phyloP scores from a whole-genome alignment of 1,284 basidiomycete species.

The Stereum hirsutum region DNA sequence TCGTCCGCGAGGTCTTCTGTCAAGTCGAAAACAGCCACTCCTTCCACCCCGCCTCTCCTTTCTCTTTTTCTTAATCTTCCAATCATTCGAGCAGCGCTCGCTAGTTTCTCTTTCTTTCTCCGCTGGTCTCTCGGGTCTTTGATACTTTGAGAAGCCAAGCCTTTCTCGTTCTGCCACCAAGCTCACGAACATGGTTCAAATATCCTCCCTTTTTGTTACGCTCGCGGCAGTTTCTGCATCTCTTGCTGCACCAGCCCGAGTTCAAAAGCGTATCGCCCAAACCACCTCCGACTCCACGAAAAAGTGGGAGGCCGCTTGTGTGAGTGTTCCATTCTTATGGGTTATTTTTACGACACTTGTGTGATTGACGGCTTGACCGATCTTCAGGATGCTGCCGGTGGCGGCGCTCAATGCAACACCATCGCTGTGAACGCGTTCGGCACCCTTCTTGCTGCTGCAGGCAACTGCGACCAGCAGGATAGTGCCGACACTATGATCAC shows the following conservation, averaged over 20 bases:
- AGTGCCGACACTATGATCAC: slow-evolving; percentile 52
- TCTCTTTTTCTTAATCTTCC: background rate
- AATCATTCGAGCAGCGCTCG: background rate
- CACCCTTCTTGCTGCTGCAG: slow-evolving; percentile 45
- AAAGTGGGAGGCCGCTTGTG: slow-evolving; percentile 31
- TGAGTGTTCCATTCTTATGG: slow-evolving; percentile 13
- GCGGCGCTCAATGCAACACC: slow-evolving; percentile 41
- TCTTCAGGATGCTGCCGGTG: slow-evolving; percentile 36
- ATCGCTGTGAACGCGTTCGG: slow-evolving; percentile 41
- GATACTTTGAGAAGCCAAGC: background rate
- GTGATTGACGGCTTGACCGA: too few relatives aligned
- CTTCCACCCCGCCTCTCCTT: background rate
- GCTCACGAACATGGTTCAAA: slow-evolving; percentile 10
- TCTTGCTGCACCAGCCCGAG: slow-evolving; percentile 12
- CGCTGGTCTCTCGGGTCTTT: background rate
- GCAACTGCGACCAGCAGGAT: slow-evolving; percentile 53
- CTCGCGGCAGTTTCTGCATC: slow-evolving; percentile 6
- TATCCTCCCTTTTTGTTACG: slow-evolving; percentile 12
- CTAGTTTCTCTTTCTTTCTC: background rate
- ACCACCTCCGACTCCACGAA: slow-evolving; percentile 26
- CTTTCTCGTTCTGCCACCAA: background rate
- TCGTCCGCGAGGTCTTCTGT: background rate
- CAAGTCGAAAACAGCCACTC: background rate
- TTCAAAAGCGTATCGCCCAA: slow-evolving; percentile 33
- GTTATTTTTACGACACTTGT: too few relatives aligned